These are phyloP conservation scores for Eucalyptus erythrocorys DNA, from an alignment of 345 rosid species.

Conservation along the genomic window DNA sequence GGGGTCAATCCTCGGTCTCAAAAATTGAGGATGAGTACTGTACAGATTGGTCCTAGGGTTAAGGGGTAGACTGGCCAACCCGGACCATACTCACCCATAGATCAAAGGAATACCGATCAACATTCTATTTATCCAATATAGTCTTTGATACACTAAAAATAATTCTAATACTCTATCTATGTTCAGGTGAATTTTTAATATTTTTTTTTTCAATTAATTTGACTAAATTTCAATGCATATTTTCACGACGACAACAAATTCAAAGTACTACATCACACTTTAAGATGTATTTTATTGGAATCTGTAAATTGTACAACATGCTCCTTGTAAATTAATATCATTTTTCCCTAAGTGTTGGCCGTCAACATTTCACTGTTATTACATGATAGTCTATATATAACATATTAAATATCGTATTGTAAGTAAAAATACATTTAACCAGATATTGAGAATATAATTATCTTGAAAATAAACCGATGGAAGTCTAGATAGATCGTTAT, in stretches of 20 bases:
- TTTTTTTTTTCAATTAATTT: neutral
- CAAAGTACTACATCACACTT: neutral
- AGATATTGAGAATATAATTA: neutral
- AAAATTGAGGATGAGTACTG: too few relatives aligned
- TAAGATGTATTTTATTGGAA: neutral
- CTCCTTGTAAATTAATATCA: neutral
- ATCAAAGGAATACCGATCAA: neutral
- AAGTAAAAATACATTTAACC: neutral
- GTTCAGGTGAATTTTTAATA: neutral
- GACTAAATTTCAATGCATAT: neutral
- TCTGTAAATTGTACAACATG: neutral
- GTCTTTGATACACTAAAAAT: neutral
- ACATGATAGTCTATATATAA: neutral
- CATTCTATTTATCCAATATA: neutral
- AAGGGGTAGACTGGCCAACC: too few relatives aligned
- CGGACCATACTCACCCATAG: too few relatives aligned
- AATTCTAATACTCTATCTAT: neutral
- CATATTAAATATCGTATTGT: neutral
- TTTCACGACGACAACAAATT: neutral
- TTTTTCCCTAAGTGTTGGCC: neutral
- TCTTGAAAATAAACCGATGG: neutral
- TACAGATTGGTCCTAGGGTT: too few relatives aligned
- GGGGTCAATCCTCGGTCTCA: too few relatives aligned
- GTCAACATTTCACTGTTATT: neutral
- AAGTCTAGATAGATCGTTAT: too few relatives aligned